Percentiles rank a stretch among this genome's conserved stretches.
Conservation (phyloP, 805 yeast genomes). For the Kuraishia piskuri region DNA sequence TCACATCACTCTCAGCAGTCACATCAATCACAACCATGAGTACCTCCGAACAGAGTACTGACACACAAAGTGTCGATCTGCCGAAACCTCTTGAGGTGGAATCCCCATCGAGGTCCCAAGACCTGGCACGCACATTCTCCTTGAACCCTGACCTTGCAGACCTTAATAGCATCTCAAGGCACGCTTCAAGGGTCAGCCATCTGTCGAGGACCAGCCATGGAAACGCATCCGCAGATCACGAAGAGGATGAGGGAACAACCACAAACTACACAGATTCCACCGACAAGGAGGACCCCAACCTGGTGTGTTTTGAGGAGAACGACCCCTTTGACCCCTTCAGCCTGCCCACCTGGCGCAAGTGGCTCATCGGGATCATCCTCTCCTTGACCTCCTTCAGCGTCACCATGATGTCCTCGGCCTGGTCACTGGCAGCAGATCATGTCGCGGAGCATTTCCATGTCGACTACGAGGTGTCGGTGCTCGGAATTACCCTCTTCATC, state of each 20-base stretch:
- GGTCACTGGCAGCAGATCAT: slow-evolving; percentile 52
- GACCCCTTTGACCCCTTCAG: slow-evolving; percentile 10
- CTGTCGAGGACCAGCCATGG: too few species aligned
- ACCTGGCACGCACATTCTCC: background rate
- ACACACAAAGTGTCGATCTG: too few species aligned
- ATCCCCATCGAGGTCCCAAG: background rate
- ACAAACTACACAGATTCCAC: background rate
- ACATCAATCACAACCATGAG: too few species aligned
- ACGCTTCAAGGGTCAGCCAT: background rate
- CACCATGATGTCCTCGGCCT: slow-evolving; percentile 63
- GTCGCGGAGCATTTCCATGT: slow-evolving; percentile 38
- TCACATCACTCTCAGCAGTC: too few species aligned
- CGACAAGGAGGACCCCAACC: slow-evolving; percentile 8
- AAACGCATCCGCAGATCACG: too few species aligned
- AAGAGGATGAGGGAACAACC: too few species aligned
- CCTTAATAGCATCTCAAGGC: background rate
- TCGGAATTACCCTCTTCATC: slow-evolving; percentile 49
- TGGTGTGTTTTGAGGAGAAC: slow-evolving; percentile 11
- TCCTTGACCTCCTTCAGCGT: slow-evolving; percentile 51
- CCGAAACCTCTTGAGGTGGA: background rate
- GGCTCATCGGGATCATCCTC: slow-evolving; percentile 45
- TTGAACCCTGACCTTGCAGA: background rate
- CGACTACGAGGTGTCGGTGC: slow-evolving; percentile 50
- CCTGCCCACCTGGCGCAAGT: slow-evolving; percentile 40
- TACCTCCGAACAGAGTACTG: too few species aligned